Conservation (phyloP, 2,329 filamentous ascomycete species). For the Lasiodiplodia citricola region DNA sequence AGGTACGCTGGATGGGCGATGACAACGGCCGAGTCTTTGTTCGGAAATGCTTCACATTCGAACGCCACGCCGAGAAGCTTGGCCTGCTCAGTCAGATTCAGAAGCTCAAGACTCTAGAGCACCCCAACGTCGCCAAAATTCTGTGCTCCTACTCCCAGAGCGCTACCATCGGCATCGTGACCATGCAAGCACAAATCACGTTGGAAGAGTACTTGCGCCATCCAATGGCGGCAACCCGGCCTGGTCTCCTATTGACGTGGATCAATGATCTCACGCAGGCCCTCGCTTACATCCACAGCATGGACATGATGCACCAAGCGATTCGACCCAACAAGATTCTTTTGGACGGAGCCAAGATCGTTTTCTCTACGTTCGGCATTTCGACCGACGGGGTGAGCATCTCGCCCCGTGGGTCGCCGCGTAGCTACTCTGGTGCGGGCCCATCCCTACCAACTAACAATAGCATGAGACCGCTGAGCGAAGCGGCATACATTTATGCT, state of each 20-base stretch:
- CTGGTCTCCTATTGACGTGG: conserved; percentile 45
- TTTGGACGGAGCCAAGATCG: conserved; percentile 41
- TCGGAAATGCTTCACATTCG: conserved; percentile 44
- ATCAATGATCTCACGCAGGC: conserved; percentile 48
- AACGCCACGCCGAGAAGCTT: conserved; percentile 43
- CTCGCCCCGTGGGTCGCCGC: conserved; percentile 27
- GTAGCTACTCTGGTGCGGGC: conserved; percentile 36
- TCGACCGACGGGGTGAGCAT: conserved; percentile 5
- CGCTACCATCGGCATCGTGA: conserved; percentile 43
- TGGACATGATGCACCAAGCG: conserved; percentile 41
- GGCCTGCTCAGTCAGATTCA: conserved; percentile 44
- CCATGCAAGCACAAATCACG: conserved; percentile 40
- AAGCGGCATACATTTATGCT: conserved; percentile 46
- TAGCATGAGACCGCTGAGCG: conserved; percentile 34
- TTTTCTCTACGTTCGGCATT: conserved; percentile 46
- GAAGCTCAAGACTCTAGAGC: conserved; percentile 44
- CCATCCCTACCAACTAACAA: conserved; percentile 31
- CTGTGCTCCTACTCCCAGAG: conserved; percentile 46
- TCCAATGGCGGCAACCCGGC: conserved; percentile 39
- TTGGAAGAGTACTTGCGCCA: conserved; percentile 46
- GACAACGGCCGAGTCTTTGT: conserved; percentile 42
- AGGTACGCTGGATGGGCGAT: conserved; percentile 41
- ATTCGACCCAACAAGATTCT: conserved; percentile 48
- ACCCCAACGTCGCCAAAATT: conserved; percentile 45
- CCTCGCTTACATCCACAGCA: conserved; percentile 44